Base-by-base conservation (phyloP, 495 filamentous ascomycete species). In the Aspergillus asperescens region DNA sequence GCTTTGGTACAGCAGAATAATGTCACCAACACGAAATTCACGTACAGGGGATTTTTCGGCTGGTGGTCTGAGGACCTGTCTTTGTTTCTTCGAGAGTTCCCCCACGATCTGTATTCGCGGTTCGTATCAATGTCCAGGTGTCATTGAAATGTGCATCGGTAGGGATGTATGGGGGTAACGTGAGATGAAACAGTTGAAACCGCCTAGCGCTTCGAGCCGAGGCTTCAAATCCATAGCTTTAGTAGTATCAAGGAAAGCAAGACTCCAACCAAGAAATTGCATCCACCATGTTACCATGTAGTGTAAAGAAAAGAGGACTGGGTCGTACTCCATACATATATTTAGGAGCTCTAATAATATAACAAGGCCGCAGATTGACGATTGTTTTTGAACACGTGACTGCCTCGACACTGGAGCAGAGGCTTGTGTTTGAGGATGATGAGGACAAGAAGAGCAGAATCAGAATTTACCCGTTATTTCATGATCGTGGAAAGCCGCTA, bases 1-100 rank as follows among this genome's bases (percentile, higher is more conserved):
- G 50, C 38, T 32, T 49, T 52, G 15, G 38, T 52, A 42, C 45
- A 41, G 38, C 48, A 22, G 31, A 25, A 31, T 46, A 46, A 24
- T 56, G n/a, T n/a, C n/a, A 46, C 34, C 31, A 38, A n/a, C n/a
- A 25, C 40, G 18, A 9, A 39, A 9, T 23, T 19, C 7, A 35
- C 15, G 16, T 38, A 15, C 31, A 4, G 12, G 7, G n/a, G 31
- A 15, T 42, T n/a, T 25, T 9, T 10, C 24, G 10, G 9, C 19
- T 22, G 19, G 5, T 35, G n/a, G 32, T 15, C 13, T 3, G 32
- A n/a, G n/a, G n/a, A n/a, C n/a, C n/a, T n/a, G n/a, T n/a, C n/a
- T n/a, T n/a, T n/a, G n/a, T n/a, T n/a, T n/a, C n/a, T n/a, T n/a
- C n/a, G n/a, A n/a, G n/a, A n/a, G n/a, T n/a, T n/a, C n/a, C n/a